Conservation (phyloP, 306 rosid genomes). For the Geum urbanum region DNA sequence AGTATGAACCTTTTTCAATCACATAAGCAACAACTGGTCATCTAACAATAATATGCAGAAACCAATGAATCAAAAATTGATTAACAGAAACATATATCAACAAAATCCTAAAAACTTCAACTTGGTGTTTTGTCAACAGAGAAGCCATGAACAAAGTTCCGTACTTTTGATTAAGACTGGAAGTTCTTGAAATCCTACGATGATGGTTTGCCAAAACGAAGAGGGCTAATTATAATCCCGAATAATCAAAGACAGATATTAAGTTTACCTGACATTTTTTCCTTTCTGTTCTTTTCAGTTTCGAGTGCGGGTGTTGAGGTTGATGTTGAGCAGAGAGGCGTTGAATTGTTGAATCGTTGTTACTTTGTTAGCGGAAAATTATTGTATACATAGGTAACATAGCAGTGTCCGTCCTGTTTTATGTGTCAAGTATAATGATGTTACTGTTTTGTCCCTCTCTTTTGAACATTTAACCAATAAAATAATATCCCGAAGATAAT, state of each 20-base stretch:
- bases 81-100: background rate
- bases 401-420: too few species aligned
- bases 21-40: background rate
- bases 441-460: too few species aligned
- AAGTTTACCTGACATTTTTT: background rate
- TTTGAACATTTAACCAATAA: too few species aligned
- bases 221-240: background rate
- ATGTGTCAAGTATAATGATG: too few species aligned
- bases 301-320: background rate
- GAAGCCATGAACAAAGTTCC: slow-evolving; percentile 6
- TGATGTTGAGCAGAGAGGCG: background rate
- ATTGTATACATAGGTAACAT: too few species aligned
- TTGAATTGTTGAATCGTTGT: background rate
- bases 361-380: too few species aligned
- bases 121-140: slow-evolving; percentile 2
- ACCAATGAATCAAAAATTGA: background rate
- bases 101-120: background rate
- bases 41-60: background rate
- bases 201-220: background rate
- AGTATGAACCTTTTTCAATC: slow-evolving; percentile 2
- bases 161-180: background rate
- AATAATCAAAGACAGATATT: background rate
- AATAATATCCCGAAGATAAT: too few species aligned
- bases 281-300: background rate
- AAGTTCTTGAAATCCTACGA: background rate